phyloP scores from a whole-genome alignment of 139 green algal species.

The Tetraselmis striata region DNA sequence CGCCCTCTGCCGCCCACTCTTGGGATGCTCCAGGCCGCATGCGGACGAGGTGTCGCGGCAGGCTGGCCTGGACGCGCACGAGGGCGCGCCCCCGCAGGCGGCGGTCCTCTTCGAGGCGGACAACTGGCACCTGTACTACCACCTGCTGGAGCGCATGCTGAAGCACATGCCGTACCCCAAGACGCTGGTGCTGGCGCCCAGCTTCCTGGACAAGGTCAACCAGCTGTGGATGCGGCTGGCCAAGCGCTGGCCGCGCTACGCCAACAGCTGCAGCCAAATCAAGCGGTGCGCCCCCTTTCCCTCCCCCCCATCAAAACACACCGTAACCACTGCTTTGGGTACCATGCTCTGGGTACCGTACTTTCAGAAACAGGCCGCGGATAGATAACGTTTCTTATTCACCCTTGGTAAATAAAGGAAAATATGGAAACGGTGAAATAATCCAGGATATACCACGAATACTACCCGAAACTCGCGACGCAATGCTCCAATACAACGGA shows the following conservation, averaged over 20 bases:
- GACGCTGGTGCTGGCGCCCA: neutral
- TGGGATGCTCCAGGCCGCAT: too few species aligned
- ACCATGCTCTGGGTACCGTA: too few species aligned
- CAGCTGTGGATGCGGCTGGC: neutral
- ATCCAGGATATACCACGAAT: too few species aligned
- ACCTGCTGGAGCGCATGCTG: neutral
- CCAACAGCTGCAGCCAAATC: neutral
- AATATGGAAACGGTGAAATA: too few species aligned
- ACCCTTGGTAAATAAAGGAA: too few species aligned
- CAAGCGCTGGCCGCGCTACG: neutral
- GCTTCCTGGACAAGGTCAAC: neutral
- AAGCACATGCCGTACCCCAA: neutral
- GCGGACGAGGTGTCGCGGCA: neutral
- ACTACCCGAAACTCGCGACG: too few species aligned
- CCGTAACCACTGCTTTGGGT: too few species aligned
- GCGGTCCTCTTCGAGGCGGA: neutral
- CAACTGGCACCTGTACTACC: neutral
- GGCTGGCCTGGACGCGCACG: neutral
- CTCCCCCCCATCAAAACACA: too few species aligned
- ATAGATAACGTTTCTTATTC: too few species aligned
- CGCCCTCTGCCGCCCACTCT: too few species aligned
- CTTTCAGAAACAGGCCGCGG: too few species aligned
- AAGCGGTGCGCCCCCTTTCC: neutral
- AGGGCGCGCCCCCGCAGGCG: neutral
- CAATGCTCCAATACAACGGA: too few species aligned